Base-by-base conservation (phyloP, 805 yeast genomes). In the Saturnispora ahearnii region DNA sequence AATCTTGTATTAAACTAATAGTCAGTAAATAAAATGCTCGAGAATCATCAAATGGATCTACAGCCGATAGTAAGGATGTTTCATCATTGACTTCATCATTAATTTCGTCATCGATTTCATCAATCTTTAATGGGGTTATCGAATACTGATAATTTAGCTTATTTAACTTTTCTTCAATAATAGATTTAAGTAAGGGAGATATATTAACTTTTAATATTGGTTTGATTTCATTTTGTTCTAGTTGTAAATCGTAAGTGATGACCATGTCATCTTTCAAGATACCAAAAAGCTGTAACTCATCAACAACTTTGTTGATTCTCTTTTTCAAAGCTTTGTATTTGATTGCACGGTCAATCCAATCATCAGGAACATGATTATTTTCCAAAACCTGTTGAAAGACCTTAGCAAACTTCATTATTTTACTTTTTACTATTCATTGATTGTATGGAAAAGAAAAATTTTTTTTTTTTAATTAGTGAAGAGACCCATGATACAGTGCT, bases 321-420 rank as follows among this genome's bases (percentile, higher is more conserved):
- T 84, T 85, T 60, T 84, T 84, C 51, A 84, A 62, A 3, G 79
- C 74, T 61, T 84, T 84, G 62, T 84, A 84, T 55, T 83, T 86
- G 43, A 84, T 83, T 12, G 89, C 86, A 6, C 78, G 74, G 29
- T 71, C 74, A 0, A 76, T 67, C 93, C 93, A 84, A 22, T 78
- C 82, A 28, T 68, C 71, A 5, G 91, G 91, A 13, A 84, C 70
- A 2, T 74, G 73, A 45, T 80, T 83, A 49, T 76, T 82, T 34
- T 69, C 70, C 24, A 85, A 70, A 2, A 80, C 75, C 57, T 81
- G 78, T 59, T 84, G 84, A 50, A 82, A 76, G 5, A 77, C 74
- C 61, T 84, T 85, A 4, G 87, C 90, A 61, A 85, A 84, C 72
- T 84, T 85, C 91, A 85, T 85, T 21, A 5, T 34, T 34, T 10